Percentiles rank a stretch among this genome's conserved stretches.
Conservation (phyloP, 352 stramenopile species). For the Globisporangium heterothallicum region DNA sequence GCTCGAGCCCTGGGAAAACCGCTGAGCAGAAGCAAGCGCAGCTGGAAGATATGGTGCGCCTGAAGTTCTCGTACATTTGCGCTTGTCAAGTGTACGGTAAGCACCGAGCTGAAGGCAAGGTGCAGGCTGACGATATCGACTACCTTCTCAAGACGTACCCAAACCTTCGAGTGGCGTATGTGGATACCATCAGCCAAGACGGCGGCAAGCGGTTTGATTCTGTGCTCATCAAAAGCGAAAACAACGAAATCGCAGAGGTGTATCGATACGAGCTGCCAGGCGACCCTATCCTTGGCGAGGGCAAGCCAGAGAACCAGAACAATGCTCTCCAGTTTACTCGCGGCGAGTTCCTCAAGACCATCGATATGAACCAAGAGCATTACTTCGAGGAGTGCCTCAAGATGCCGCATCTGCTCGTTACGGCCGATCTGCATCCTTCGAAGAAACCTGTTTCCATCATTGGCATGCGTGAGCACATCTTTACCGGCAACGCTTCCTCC, state of each 20-base stretch:
- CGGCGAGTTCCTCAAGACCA: slow-evolving; percentile 85
- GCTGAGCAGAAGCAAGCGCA: slow-evolving; percentile 70
- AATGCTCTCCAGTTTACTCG: slow-evolving; percentile 80
- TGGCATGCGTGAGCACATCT: slow-evolving; percentile 83
- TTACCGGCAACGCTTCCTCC: slow-evolving; percentile 71
- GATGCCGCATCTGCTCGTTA: slow-evolving; percentile 83
- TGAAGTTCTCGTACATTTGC: slow-evolving; percentile 84
- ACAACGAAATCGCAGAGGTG: slow-evolving; percentile 61
- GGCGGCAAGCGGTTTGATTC: slow-evolving; percentile 44
- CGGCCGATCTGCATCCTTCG: slow-evolving; percentile 54
- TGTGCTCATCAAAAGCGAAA: slow-evolving; percentile 68
- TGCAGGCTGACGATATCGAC: slow-evolving; percentile 69
- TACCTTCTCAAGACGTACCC: slow-evolving; percentile 71
- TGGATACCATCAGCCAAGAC: slow-evolving; percentile 50
- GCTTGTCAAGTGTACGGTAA: slow-evolving; percentile 83
- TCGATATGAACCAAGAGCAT: slow-evolving; percentile 90
- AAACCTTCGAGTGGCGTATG: slow-evolving; percentile 77
- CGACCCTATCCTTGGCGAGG: slow-evolving; percentile 83
- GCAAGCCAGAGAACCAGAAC: slow-evolving; percentile 88
- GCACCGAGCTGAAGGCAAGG: slow-evolving; percentile 58
- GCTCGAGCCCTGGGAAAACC: slow-evolving; percentile 52
- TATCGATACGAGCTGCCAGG: slow-evolving; percentile 79
- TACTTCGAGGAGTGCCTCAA: slow-evolving; percentile 87
- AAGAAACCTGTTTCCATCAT: slow-evolving; percentile 76
- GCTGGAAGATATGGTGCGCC: slow-evolving; percentile 71